Percentiles rank a stretch among this genome's conserved stretches.
phyloP scores from a whole-genome alignment of 1,139 yeast species.

The Sporopachydermia cereana region DNA sequence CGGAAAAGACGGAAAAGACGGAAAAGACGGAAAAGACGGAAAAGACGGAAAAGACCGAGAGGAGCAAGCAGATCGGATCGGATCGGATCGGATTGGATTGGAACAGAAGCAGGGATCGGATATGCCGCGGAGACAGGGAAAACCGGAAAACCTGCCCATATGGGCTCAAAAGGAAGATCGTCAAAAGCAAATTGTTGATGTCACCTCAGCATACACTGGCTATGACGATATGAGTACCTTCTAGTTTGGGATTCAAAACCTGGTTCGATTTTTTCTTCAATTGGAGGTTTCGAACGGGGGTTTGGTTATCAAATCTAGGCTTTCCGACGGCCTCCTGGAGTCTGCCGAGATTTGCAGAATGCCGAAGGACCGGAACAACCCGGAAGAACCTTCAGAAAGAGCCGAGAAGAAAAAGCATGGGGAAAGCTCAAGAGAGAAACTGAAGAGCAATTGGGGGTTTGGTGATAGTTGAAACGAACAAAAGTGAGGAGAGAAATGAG shows the following conservation, averaged over 20 bases:
- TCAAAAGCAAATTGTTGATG: no score
- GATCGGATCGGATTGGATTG: no score
- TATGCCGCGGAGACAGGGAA: not conserved
- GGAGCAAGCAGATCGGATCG: conserved; percentile 20
- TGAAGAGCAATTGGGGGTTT: not conserved
- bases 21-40: not conserved
- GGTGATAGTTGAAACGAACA: not conserved
- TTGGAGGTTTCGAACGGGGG: no score
- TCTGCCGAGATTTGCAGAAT: not conserved
- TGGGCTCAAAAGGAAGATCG: no score
- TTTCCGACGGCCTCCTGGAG: no score
- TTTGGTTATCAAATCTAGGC: no score
- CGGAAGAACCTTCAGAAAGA: not conserved
- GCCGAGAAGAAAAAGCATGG: not conserved
- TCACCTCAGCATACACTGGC: no score
- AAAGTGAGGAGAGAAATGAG: not conserved
- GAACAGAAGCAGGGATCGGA: conserved; percentile 25
- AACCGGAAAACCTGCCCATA: not conserved
- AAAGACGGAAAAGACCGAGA: conserved; percentile 6
- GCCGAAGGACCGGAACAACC: no score
- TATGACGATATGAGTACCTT: no score
- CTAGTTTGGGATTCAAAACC: no score
- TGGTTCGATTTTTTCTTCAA: no score
- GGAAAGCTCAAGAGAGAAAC: not conserved
- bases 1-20: no score